Conservation (phyloP, 257 asterid genomes). For the Plantago major region DNA sequence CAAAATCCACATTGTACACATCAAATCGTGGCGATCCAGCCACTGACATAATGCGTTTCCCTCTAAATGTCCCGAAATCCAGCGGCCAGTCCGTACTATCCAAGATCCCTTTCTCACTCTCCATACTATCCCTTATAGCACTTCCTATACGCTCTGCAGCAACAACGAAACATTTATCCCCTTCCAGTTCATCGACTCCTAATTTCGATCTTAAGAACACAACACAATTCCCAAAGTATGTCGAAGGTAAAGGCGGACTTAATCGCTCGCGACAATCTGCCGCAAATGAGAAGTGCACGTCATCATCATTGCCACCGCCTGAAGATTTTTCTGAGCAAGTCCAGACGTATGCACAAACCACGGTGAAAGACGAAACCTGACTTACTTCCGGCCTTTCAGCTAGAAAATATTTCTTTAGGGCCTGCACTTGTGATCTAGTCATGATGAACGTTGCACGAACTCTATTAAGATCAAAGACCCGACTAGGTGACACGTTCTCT, state of each 20-base stretch:
- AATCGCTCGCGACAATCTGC: slow-evolving; percentile 29
- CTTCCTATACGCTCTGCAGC: slow-evolving; percentile 28
- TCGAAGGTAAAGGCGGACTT: slow-evolving; percentile 29
- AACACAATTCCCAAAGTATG: slow-evolving; percentile 40
- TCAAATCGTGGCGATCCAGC: slow-evolving; percentile 43
- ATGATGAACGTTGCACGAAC: slow-evolving; percentile 32
- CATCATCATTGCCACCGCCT: slow-evolving; percentile 3
- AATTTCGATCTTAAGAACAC: neutral
- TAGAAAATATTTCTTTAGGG: slow-evolving; percentile 22
- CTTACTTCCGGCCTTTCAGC: neutral
- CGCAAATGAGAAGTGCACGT: slow-evolving; percentile 1
- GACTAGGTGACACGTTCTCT: slow-evolving; percentile 3
- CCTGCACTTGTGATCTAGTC: slow-evolving; percentile 12
- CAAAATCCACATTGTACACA: slow-evolving; percentile 28
- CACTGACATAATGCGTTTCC: slow-evolving; percentile 11
- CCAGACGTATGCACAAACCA: slow-evolving; percentile 35
- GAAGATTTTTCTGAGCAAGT: slow-evolving; percentile 23
- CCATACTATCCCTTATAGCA: slow-evolving; percentile 16
- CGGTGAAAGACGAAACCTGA: slow-evolving; percentile 31
- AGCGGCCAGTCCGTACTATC: slow-evolving; percentile 21
- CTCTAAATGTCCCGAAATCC: neutral
- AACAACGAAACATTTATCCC: slow-evolving; percentile 20
- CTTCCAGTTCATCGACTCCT: slow-evolving; percentile 12
- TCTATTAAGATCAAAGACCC: slow-evolving; percentile 8
- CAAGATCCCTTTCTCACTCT: slow-evolving; percentile 18